Conservation (phyloP, 2,329 filamentous ascomycete genomes). For the Bipolaris sorokiniana region DNA sequence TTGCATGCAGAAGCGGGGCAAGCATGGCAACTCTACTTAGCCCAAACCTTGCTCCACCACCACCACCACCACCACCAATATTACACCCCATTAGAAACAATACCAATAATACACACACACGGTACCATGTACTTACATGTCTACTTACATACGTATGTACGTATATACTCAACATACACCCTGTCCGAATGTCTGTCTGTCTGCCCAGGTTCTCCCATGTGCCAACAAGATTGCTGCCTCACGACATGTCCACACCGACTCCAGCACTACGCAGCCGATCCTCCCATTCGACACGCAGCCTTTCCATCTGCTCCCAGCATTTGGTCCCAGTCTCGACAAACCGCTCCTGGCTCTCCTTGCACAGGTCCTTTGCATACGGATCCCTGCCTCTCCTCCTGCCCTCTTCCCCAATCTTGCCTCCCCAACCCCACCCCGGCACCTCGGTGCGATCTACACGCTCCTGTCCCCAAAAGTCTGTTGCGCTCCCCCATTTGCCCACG, state of each 20-base stretch:
- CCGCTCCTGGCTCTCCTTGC: conserved; percentile 62
- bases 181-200: background rate
- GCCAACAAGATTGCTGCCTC: background rate
- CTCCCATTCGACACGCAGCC: conserved; percentile 69
- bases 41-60: background rate
- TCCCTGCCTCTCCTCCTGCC: conserved; percentile 61
- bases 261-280: conserved; percentile 45
- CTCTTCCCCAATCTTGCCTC: conserved; percentile 64
- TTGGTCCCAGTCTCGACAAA: conserved; percentile 68
- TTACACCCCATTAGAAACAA: background rate
- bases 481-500: conserved; percentile 83
- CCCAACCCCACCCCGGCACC: conserved; percentile 81
- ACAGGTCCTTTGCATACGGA: conserved; percentile 64
- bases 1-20: background rate
- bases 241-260: conserved; percentile 47
- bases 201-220: background rate
- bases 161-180: background rate
- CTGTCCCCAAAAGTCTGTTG: conserved; percentile 64
- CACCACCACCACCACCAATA: no score
- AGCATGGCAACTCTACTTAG: background rate
- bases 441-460: conserved; percentile 76
- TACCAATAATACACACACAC: background rate
- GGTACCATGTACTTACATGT: no score
- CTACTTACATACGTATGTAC: no score
- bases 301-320: conserved; percentile 76